phyloP scores from a whole-genome alignment of 2,329 filamentous ascomycete species.

The Aspergillus aculeatinus region DNA sequence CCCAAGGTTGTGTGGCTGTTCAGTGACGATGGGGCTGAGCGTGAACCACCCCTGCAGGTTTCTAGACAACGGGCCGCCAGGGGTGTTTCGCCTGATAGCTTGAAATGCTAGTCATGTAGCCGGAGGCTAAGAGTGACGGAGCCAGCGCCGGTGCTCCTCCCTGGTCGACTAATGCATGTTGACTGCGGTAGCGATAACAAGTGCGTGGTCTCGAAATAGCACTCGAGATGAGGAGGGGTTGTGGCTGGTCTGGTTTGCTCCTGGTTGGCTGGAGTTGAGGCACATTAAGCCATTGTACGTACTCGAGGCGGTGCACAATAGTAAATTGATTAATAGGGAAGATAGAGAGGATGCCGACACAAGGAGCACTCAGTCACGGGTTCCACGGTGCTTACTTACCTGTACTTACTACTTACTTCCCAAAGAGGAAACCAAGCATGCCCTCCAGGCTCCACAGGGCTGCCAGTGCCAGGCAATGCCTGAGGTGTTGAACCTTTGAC shows the following conservation, averaged over 20 bases:
- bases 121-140: not conserved
- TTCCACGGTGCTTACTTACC: no score
- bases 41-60: not conserved
- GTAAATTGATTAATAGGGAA: no score
- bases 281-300: no score
- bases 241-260: not conserved
- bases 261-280: no score
- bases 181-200: not conserved
- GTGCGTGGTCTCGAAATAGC: not conserved
- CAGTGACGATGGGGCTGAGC: not conserved
- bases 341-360: no score
- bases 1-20: not conserved
- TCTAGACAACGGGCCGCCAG: not conserved
- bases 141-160: not conserved
- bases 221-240: not conserved
- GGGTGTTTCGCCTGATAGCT: not conserved
- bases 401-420: no score
- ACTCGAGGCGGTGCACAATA: no score
- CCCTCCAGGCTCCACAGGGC: no score
- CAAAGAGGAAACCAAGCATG: no score
- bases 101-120: not conserved
- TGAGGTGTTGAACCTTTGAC: not conserved
- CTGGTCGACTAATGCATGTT: not conserved
- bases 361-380: no score
- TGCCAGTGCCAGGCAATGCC: no score